Evolutionary conservation across 2,329 filamentous ascomycete species (phyloP).

Genomic region (Myriangium duriaei): DNA sequence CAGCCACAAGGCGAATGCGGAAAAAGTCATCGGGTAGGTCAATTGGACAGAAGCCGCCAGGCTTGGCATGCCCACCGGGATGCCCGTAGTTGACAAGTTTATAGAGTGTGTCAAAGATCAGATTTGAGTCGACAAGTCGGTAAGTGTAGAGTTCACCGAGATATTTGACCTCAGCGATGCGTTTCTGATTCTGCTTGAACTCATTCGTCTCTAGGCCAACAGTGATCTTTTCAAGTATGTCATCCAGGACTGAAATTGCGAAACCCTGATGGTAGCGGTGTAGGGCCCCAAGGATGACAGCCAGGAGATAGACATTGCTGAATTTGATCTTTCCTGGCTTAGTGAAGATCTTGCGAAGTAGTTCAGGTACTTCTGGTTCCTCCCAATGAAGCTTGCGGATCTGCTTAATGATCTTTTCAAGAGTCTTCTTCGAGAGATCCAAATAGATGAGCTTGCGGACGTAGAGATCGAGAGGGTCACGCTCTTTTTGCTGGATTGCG

Average conservation of each 20-base stretch:
- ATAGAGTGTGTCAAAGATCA: conserved; percentile 92
- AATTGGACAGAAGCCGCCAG: conserved; percentile 62
- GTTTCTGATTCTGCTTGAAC: conserved; percentile 91
- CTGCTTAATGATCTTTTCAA: conserved; percentile 87
- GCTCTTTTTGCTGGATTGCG: conserved; percentile 91
- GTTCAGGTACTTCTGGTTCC: conserved; percentile 68
- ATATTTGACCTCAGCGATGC: conserved; percentile 92
- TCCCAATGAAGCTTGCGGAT: conserved; percentile 97
- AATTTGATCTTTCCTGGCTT: conserved; percentile 97
- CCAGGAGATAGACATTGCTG: conserved; percentile 86
- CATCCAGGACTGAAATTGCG: conserved; percentile 82
- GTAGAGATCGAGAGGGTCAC: conserved; percentile 84
- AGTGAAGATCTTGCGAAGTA: conserved; percentile 82
- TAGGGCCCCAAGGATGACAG: conserved; percentile 75
- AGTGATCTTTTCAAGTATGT: conserved; percentile 74
- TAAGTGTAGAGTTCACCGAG: conserved; percentile 96
- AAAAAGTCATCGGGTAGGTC: conserved; percentile 94
- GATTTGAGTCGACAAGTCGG: conserved; percentile 85
- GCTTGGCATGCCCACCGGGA: conserved; percentile 64
- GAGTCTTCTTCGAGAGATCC: conserved; percentile 87
- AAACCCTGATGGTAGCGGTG: conserved; percentile 89
- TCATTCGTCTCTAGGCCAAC: conserved; percentile 90
- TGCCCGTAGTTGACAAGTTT: conserved; percentile 90
- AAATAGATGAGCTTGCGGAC: conserved; percentile 85
- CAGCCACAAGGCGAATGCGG: conserved; percentile 79